Evolutionary conservation across 768 basidiomycete genomes (phyloP), one percentile per base, ranked within the genome.

Genomic region (Pisolithus orientalis): DNA sequence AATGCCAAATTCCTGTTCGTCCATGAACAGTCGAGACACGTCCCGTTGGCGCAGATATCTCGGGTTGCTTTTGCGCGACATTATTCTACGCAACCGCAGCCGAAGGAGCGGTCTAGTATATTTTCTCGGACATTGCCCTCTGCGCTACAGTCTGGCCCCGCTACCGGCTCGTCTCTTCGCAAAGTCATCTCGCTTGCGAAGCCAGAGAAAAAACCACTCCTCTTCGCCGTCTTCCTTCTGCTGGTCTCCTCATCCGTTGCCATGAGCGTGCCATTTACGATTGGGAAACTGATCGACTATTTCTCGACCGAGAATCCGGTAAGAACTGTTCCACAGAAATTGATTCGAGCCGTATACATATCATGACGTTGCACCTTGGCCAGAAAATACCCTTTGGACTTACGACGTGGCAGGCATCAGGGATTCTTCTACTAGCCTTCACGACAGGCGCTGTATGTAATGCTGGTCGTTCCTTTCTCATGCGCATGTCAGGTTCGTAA

Each of bases 241-340:
- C 67, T 94, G 14, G 76, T 92, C n/a, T 95, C 94, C 0, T 91
- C 92, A 8, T 74, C 87, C 3, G 90, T 99, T 21, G 89, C 91
- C 4, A 88, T 97, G 84, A 88, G 87, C 57, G 80, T 98, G 11
- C 95, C 95, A 0, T 82, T 96, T 59, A 93, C 93, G 1, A 85
- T 97, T 61, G 95, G 95, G 9, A 90, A 84, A 65, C 74, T 98
- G 48, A 96, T 99, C 55, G 94, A 97, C 70, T 93, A 87, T 71
- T 98, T 96, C 69, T 84, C 87, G 0, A 72, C 84, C 7, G 57
- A 78, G 1, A 76, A 79, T 58, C 82, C 84, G n/a, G 91, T 93
- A 51, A 47, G 67, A 4, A 17, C 34, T 39, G 11, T 63, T 16
- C 39, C 8, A 39, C 14, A 31, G 46, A 21, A 21, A 56, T 83